Conservation (phyloP, 768 basidiomycete genomes). For the Nevesoporus exiguus region DNA sequence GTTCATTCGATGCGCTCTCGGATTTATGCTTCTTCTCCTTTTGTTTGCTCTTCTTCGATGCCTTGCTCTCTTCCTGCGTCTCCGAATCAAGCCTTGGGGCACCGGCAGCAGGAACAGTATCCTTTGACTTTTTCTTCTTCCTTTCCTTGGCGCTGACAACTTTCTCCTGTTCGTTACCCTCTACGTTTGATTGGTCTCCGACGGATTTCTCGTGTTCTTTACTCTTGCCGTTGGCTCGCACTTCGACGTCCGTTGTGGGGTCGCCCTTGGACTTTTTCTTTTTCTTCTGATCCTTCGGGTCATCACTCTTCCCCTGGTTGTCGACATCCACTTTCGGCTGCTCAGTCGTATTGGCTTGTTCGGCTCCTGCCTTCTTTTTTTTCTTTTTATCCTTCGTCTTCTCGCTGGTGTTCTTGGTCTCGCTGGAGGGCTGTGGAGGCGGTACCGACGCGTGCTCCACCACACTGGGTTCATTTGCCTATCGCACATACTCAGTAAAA, state of each 20-base stretch:
- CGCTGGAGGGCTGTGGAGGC: not conserved
- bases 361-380: slow-evolving; percentile 3
- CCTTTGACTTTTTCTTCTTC: slow-evolving; percentile 16
- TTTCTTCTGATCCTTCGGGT: slow-evolving; percentile 15
- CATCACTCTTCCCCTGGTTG: slow-evolving; percentile 1
- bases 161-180: slow-evolving; percentile 3
- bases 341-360: not conserved
- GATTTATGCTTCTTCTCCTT: slow-evolving; percentile 17
- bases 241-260: not conserved
- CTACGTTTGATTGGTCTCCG: not conserved
- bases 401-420: not conserved
- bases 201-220: not conserved
- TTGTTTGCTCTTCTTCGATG: slow-evolving; percentile 9
- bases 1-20: slow-evolving; percentile 21
- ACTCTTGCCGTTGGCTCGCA: slow-evolving; percentile 1
- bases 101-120: slow-evolving; percentile 1
- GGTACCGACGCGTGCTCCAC: not conserved
- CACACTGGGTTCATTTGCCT: slow-evolving; percentile 1
- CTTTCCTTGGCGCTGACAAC: not conserved
- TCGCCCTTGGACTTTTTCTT: slow-evolving; percentile 16
- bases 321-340: not conserved
- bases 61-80: not conserved
- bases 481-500: slow-evolving; percentile 8
- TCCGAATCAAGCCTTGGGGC: not conserved
- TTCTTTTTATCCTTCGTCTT: slow-evolving; percentile 19